Evolutionary conservation across 768 basidiomycete genomes (phyloP), one percentile per base, ranked within the genome.

Genomic region (Leccinum longicurvipes): DNA sequence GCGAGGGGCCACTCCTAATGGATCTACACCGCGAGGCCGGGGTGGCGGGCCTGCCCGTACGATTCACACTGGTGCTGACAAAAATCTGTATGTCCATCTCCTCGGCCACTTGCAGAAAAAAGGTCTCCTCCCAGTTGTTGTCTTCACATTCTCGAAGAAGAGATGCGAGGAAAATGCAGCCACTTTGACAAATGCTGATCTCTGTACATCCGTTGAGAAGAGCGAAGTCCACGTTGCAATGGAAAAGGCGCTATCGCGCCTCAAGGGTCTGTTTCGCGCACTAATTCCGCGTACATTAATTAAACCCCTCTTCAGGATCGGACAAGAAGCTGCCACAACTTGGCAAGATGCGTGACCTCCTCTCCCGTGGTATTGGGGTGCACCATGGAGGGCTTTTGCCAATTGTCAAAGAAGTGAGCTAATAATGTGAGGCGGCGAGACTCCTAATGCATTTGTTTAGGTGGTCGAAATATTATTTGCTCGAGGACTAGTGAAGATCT

Each of bases 111-210:
- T 99, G 55, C 83, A 87, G 65, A 98, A 98, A 75, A 85, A 89
- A 59, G 74, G 78, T 19, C 79, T 99, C 4, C 80, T 99, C 8
- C 97, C 97, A 1, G 93, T 95, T 14, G 97, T 99, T 29, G 83
- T 97, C 27, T 99, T 99, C 74, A 95, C 96, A 0, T 87, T 99
- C 62, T 97, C 93, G 27, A 99, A 99, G 78, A 95, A 94, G 71
- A 79, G 83, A 53, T 99, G 97, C 67, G 97, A 99, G 73, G 97
- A 98, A 73, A 92, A 99, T 67, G 97, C 97, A 4, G 80, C 79
- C 9, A 97, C 91, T 3, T 73, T 99, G 53, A 89, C 85, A 1
- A 94, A 95, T 70, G 79, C 84, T 29, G 94, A 99, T 73, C 76
- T 99, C 32, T 94, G 89, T 64, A 85, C 84, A 7, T 83, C 93